Conservation (phyloP, 2,329 filamentous ascomycete genomes). For the Colletotrichum ledebouriae region DNA sequence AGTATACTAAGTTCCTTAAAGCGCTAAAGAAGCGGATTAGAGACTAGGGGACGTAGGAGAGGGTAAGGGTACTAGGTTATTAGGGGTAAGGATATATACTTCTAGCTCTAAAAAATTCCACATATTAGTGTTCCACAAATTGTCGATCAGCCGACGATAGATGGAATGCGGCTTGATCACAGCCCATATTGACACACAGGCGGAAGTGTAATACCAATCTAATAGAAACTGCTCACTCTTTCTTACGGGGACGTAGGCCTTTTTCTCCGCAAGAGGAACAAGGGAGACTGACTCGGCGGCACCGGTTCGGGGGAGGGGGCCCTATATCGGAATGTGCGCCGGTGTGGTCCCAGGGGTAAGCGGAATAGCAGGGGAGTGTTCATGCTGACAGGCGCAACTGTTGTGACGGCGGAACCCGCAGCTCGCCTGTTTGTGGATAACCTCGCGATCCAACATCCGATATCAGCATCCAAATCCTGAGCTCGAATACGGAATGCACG, state of each 20-base stretch:
- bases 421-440: slow-evolving; percentile 2
- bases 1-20: no score
- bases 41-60: no score
- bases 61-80: no score
- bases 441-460: slow-evolving; percentile 2
- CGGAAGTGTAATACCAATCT: background rate
- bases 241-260: background rate
- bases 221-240: background rate
- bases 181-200: background rate
- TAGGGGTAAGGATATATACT: no score
- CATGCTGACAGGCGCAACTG: slow-evolving; percentile 4
- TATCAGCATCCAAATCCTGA: no score
- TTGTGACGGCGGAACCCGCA: background rate
- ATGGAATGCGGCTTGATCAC: background rate
- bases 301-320: background rate
- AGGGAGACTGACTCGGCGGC: slow-evolving; percentile 1
- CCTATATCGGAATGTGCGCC: background rate
- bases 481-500: no score
- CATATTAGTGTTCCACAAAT: no score
- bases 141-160: background rate
- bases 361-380: background rate
- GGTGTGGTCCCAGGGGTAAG: background rate
- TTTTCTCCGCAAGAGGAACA: background rate
- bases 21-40: no score
- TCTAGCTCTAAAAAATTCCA: no score